Base-by-base conservation (phyloP, 192 early-diverging fungal genomes). In the Lobosporangium transversale region DNA sequence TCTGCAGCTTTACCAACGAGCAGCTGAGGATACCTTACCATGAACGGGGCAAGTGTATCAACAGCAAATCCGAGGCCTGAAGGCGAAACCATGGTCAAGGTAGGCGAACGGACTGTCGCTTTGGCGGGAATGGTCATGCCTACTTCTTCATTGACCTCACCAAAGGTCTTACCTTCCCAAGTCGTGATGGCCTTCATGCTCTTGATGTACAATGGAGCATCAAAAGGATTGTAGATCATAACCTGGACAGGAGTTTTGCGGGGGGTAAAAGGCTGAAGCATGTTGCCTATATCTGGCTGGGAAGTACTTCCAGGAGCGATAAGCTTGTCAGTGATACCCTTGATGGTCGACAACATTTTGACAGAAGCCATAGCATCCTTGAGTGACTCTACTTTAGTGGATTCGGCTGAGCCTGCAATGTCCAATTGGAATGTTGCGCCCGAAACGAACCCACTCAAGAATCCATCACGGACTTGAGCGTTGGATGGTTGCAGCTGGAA, bases 211-310 rank as follows among this genome's bases (percentile, higher is more conserved):
- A 88, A 50, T 31, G 80, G 75, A 57, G 84, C 57, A 64, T 79
- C 78, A 67, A 88, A 88, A n/a, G 86, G 86, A 65, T 88, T 83
- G 44, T 80, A 78, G 45, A 88, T 80, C 35, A 79, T 74, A 37
- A 88, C 83, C 47, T 80, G 66, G 14, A 82, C 81, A 51, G 73
- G 73, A 14, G 73, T 76, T 31, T 61, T 40, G 53, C 73, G 73
- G 23, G 64, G 53, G 26, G 33, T 14, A 31, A 48, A 12, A 27
- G 29, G 5, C 55, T 76, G 73, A 27, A 76, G 54, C 73, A 76
- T 76, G 11, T 67, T 36, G 12, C 53, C 15, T 17, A 67, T 26
- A 35, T 50, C 52, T 2, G 73, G 73, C 35, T 76, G 44, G 18
- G 73, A 57, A 44, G 36, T 44, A 35, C 63, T 66, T 14, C 73